These are phyloP conservation scores for Trichoderma sp. DNA, from an alignment of 2,329 filamentous ascomycete species.

Conservation along the genomic window DNA sequence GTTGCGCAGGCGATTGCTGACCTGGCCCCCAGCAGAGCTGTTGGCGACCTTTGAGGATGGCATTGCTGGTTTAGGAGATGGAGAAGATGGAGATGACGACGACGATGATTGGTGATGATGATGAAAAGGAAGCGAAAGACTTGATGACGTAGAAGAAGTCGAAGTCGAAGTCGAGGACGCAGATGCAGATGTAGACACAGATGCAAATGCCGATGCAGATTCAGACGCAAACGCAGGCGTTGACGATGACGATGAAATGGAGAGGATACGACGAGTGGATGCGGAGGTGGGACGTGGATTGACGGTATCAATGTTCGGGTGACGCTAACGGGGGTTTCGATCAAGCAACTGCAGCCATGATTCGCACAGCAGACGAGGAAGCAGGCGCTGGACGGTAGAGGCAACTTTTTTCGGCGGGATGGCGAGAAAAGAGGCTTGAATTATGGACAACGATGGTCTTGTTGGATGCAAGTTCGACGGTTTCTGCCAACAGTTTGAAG, in stretches of 20 bases:
- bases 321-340: constrained; percentile 23
- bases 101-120: constrained; percentile 7
- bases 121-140: background rate
- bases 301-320: constrained; percentile 1
- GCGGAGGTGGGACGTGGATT: background rate
- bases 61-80: constrained; percentile 38
- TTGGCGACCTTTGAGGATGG: constrained; percentile 55
- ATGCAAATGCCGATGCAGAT: background rate
- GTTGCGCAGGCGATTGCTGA: constrained; percentile 68
- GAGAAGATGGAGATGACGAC: constrained; percentile 6
- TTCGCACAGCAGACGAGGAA: constrained; percentile 29
- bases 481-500: constrained; percentile 23
- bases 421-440: constrained; percentile 16
- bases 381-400: background rate
- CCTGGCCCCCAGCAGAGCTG: constrained; percentile 55
- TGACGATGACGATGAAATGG: background rate
- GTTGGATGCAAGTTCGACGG: background rate
- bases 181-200: background rate
- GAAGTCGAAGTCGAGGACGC: background rate
- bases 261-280: background rate
- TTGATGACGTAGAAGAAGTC: background rate
- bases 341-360: constrained; percentile 43
- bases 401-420: background rate
- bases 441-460: constrained; percentile 9
- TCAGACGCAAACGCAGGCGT: background rate